Evolutionary conservation across 2,329 filamentous ascomycete species (phyloP).

Genomic region (Talaromyces verruculosus): DNA sequence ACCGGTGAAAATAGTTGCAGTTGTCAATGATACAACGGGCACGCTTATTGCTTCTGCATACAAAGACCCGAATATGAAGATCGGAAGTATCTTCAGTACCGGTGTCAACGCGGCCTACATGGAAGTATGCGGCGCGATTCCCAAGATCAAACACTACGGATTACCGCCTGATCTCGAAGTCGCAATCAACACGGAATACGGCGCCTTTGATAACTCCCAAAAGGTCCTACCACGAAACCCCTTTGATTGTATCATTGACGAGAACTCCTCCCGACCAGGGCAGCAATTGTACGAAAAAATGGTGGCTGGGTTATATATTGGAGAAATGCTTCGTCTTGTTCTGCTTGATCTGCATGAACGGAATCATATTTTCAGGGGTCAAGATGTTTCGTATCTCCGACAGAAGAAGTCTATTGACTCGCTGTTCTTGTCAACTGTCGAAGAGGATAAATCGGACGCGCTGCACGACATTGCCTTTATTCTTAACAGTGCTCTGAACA

Average conservation of each 20-base stretch:
- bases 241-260: conserved; percentile 73
- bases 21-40: conserved; percentile 93
- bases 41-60: conserved; percentile 91
- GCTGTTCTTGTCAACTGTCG: conserved; percentile 84
- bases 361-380: conserved; percentile 72
- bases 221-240: conserved; percentile 74
- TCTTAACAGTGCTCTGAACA: conserved; percentile 70
- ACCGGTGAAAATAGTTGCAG: conserved; percentile 77
- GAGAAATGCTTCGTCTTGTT: conserved; percentile 85
- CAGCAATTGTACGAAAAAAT: conserved; percentile 97
- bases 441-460: conserved; percentile 91
- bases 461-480: conserved; percentile 78
- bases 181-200: conserved; percentile 94
- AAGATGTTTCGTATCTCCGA: conserved; percentile 74
- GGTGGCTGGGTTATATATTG: conserved; percentile 89
- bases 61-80: conserved; percentile 79
- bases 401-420: conserved; percentile 83
- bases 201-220: conserved; percentile 86
- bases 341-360: conserved; percentile 80
- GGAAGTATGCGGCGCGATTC: conserved; percentile 78
- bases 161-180: conserved; percentile 73
- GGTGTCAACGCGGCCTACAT: conserved; percentile 96
- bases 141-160: conserved; percentile 80
- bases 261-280: conserved; percentile 82
- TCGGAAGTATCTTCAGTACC: conserved; percentile 93